Evolutionary conservation across 2,329 filamentous ascomycete genomes (phyloP).

Genomic region (Sclerotinia sclerotiorum): DNA sequence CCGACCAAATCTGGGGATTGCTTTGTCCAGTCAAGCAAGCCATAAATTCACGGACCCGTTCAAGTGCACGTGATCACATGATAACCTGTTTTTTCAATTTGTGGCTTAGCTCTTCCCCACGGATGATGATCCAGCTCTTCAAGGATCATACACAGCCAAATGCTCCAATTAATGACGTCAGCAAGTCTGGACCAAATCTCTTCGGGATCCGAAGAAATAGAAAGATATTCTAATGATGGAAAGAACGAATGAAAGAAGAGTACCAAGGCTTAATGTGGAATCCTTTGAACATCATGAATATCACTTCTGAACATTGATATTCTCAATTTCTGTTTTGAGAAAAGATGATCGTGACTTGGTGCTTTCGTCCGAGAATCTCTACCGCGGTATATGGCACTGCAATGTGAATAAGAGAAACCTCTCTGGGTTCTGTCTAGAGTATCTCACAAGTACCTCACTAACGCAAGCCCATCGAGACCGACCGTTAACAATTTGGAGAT

Average conservation of each 20-base stretch:
- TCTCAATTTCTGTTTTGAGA: background rate
- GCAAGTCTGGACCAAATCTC: constrained; percentile 6
- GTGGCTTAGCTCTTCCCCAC: background rate
- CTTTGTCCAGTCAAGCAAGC: too few relatives aligned
- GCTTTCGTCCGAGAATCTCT: background rate
- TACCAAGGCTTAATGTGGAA: background rate
- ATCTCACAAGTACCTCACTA: background rate
- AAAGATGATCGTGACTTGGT: background rate
- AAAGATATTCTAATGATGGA: background rate
- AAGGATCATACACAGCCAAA: too few relatives aligned
- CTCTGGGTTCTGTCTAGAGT: background rate
- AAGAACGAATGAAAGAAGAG: background rate
- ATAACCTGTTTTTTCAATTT: background rate
- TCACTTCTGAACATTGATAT: background rate
- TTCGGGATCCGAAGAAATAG: background rate
- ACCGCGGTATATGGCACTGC: background rate
- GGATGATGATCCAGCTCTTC: too few relatives aligned
- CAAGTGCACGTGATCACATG: background rate
- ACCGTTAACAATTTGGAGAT: background rate
- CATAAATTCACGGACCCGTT: too few relatives aligned
- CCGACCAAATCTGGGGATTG: too few relatives aligned
- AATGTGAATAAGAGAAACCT: background rate
- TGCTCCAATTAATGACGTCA: constrained; percentile 1
- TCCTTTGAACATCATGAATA: background rate
- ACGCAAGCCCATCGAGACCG: too few relatives aligned